phyloP scores from a whole-genome alignment of 805 yeast genomes.

The Yamadazyma tumulicola region DNA sequence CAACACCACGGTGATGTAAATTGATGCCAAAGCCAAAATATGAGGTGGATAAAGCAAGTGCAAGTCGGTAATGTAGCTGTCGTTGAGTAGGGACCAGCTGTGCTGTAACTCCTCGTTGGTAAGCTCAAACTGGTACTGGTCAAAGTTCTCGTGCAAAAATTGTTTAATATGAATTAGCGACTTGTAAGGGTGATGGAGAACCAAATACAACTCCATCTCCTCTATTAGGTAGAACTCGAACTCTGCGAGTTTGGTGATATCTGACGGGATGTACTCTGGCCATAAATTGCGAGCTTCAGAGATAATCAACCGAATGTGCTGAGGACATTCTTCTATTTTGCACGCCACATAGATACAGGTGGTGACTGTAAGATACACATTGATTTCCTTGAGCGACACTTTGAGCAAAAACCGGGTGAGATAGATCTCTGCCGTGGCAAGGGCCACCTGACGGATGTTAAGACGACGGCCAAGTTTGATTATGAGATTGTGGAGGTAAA shows the following conservation, averaged over 20 bases:
- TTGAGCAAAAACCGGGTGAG: conserved; percentile 71
- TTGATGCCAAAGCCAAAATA: conserved; percentile 73
- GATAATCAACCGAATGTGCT: conserved; percentile 79
- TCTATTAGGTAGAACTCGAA: conserved; percentile 92
- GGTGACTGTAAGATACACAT: conserved; percentile 75
- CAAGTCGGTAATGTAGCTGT: conserved; percentile 82
- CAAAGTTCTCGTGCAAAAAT: conserved; percentile 32
- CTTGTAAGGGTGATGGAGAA: conserved; percentile 75
- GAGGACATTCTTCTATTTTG: conserved; percentile 94
- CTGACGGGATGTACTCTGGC: conserved; percentile 95
- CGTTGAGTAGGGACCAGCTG: conserved; percentile 87
- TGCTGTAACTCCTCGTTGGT: conserved; percentile 72
- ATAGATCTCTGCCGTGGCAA: conserved; percentile 88
- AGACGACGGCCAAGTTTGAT: conserved; percentile 77
- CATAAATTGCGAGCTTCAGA: conserved; percentile 84
- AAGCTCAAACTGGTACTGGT: conserved; percentile 30
- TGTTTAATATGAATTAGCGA: conserved; percentile 53
- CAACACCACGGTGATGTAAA: conserved; percentile 73
- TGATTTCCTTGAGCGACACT: conserved; percentile 75
- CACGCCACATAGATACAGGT: conserved; percentile 87
- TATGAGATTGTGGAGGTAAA: conserved; percentile 72
- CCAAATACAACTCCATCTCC: conserved; percentile 69
- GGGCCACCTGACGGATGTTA: conserved; percentile 73
- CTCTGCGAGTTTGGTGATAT: conserved; percentile 87
- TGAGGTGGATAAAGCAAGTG: conserved; percentile 87